Conservation (phyloP, 176 grass and related monocot genomes). For the Panicum miliaceum region DNA sequence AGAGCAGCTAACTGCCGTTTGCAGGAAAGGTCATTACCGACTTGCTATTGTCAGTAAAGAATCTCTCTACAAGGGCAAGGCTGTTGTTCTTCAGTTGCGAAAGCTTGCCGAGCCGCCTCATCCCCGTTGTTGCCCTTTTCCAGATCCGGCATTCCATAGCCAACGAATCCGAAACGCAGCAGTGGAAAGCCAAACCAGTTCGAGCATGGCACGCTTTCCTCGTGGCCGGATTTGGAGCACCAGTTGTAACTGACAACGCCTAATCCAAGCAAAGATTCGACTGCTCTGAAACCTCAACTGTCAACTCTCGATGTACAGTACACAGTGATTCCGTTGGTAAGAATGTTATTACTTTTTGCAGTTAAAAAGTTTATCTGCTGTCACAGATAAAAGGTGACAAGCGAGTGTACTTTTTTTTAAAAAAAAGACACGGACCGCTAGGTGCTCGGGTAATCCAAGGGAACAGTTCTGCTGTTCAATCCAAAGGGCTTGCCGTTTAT, state of each 20-base stretch:
- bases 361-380: neutral
- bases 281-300: too few relatives aligned
- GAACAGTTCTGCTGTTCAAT: neutral
- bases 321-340: neutral
- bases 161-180: conserved; percentile 4
- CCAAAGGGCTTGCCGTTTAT: neutral
- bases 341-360: neutral
- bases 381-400: neutral
- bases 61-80: too few relatives aligned
- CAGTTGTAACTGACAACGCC: neutral
- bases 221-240: neutral
- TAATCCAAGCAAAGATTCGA: neutral
- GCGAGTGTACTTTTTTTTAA: neutral
- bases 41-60: neutral
- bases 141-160: neutral
- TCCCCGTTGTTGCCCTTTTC: neutral
- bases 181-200: conserved; percentile 1
- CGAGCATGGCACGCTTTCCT: conserved; percentile 27
- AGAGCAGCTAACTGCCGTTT: neutral
- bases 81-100: neutral
- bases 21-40: neutral
- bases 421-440: neutral
- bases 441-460: neutral
- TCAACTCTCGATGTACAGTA: too few relatives aligned
- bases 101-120: neutral